phyloP scores from a whole-genome alignment of 768 basidiomycete genomes.

The Suillus cothurnatus region DNA sequence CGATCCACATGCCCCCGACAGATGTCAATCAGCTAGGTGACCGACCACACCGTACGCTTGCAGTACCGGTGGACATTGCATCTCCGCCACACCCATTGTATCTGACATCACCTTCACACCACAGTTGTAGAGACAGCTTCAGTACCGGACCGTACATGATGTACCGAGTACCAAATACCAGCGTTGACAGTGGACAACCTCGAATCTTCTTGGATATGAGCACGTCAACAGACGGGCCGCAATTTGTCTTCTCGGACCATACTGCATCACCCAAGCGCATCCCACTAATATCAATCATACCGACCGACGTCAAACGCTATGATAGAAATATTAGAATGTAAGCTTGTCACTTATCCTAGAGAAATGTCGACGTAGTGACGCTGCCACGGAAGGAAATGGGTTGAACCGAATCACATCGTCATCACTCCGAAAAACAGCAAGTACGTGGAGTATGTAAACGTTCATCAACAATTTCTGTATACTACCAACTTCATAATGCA shows the following conservation, averaged over 20 bases:
- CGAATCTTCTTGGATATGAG: no score
- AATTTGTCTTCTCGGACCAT: not conserved
- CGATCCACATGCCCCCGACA: not conserved
- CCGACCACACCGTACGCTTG: not conserved
- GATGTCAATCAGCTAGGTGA: no score
- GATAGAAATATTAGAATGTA: not conserved
- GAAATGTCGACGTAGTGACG: not conserved
- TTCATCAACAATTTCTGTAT: not conserved
- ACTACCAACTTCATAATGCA: not conserved
- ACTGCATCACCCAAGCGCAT: not conserved
- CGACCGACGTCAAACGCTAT: not conserved
- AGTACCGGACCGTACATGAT: not conserved
- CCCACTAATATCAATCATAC: not conserved
- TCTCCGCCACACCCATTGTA: not conserved
- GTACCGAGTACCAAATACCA: not conserved
- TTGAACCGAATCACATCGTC: not conserved
- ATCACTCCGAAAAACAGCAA: not conserved
- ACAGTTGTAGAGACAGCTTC: no score
- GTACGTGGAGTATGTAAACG: not conserved
- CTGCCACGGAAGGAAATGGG: slow-evolving; percentile 1
- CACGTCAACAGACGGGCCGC: no score
- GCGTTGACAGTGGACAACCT: not conserved
- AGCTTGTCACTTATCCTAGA: not conserved
- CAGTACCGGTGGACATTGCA: not conserved
- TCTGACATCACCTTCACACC: not conserved